Evolutionary conservation across 805 yeast species (phyloP), one percentile per base, ranked within the genome.

Genomic region (Candida peoriensis): DNA sequence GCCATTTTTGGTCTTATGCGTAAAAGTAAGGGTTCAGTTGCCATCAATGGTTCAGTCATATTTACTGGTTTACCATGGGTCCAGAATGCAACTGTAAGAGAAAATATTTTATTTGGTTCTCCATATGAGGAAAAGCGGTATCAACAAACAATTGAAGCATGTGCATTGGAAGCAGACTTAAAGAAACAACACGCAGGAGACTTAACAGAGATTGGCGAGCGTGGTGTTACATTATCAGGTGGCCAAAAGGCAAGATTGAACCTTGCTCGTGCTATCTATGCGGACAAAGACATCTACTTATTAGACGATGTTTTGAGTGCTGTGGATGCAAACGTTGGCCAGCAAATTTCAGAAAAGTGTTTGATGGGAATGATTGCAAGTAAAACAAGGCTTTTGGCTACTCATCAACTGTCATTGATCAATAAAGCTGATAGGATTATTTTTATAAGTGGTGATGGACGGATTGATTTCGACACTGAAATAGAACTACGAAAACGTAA

Each of bases 211-310:
- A 80, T 84, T 45, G 95, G 95, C 39, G 94, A 84, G 55, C 69
- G 84, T 53, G 95, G 95, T 50, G 76, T 84, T 28, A 81, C 90
- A 0, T 60, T 84, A 21, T 81, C 89, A 10, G 95, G 94, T 82
- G 39, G 83, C 7, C 83, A 76, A 50, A 76, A 74, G 50, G 81
- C 81, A 0, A 57, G 88, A 53, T 58, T 80, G 20, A 69, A 79
- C 11, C 58, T 80, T 28, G 87, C 87, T 0, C 68, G 88, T 48
- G 84, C 86, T 0, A 80, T 80, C 5, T 80, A 80, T 50, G 59
- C 83, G 0, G 59, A 77, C 34, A 66, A 72, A 2, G 83, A 78
- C 54, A 62, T 78, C 7, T 71, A 73, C 39, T 51, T 80, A 25
- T 46, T 80, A 35, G 88, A 80, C 58, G 88, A 80, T 51, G 66